These are phyloP conservation scores for Coemansia pectinata DNA, from an alignment of 192 early-diverging fungal species.

Conservation along the genomic window DNA sequence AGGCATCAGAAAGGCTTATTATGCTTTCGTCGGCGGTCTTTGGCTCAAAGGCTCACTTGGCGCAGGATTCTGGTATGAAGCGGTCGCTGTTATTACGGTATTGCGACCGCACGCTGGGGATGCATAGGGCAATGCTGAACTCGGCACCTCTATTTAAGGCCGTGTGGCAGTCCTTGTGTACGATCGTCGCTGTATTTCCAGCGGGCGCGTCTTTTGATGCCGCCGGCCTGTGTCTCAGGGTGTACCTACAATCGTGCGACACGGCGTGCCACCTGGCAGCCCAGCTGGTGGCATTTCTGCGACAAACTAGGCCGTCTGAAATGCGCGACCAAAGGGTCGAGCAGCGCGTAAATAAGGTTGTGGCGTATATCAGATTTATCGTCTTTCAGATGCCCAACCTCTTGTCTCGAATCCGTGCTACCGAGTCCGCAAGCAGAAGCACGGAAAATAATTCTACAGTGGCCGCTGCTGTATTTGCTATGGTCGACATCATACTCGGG, in stretches of 20 bases:
- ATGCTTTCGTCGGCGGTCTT: conserved; percentile 24
- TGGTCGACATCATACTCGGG: conserved; percentile 30
- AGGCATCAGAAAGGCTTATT: conserved; percentile 12
- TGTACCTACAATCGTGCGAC: conserved; percentile 24
- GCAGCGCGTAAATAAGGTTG: conserved; percentile 17
- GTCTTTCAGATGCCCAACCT: conserved; percentile 44
- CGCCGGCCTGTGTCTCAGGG: conserved; percentile 12
- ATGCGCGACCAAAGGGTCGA: conserved; percentile 13
- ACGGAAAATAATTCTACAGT: background rate
- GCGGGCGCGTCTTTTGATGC: conserved; percentile 21
- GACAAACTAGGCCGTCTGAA: background rate
- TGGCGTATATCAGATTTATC: conserved; percentile 41
- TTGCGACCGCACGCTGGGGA: conserved; percentile 9
- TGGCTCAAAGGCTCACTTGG: conserved; percentile 18
- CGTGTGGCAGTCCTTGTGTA: conserved; percentile 29
- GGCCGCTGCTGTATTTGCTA: conserved; percentile 11
- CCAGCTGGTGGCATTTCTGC: conserved; percentile 12
- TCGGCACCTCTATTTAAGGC: conserved; percentile 37
- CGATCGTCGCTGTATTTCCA: conserved; percentile 13
- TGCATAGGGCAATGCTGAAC: conserved; percentile 23
- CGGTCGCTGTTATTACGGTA: conserved; percentile 27
- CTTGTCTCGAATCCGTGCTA: background rate
- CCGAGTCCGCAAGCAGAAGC: background rate
- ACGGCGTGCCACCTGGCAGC: conserved; percentile 12
- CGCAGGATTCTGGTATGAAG: conserved; percentile 23